Evolutionary conservation across 306 rosid species (phyloP), one percentile per base, ranked within the genome.

Genomic region (Alnus glutinosa): DNA sequence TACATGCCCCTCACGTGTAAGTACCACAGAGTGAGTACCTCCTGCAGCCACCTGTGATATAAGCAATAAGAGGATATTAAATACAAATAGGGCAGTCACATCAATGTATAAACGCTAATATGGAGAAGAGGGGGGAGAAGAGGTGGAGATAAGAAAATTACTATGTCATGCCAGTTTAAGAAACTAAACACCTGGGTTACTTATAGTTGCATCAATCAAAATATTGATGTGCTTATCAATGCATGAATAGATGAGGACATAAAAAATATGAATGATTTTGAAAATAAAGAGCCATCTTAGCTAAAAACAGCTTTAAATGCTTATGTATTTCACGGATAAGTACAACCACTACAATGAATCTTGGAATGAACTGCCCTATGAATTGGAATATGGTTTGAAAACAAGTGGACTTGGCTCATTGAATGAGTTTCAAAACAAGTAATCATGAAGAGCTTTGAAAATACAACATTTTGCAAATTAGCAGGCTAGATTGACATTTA

Each of bases 11-110:
- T 90, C 97, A 39, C 90, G 87, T 48, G 99, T 96, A 87, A 96
- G 98, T 71, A 96, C 99, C 72, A 96, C 97, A 23, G 97, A 96
- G 89, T 96, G 98, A 79, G 99, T 96, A 74, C 99, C 99, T 77
- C 99, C 99, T 44, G 99, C 99, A 63, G 99, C 99, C 55, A 96
- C 99, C 98, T 96, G 85, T 69, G 49, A 70, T 66, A 69, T 55
- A 80, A 46, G 70, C 70, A 79, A 76, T 58, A 48, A 74, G 64
- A 47, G 62, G 15, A 70, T 64, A 46, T 46, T 4, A 55, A 51
- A 48, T 59, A 76, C 55, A 62, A 59, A 61, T 61, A 52, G 46
- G 72, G 37, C 37, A 74, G 62, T 28, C 70, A 79, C 58, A 64
- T 37, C 30, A 70, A 30, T 51, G 30, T 19, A 71, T n/a, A 4